Base-by-base conservation (phyloP, 768 basidiomycete species). In the Rossbeevera mucosa region DNA sequence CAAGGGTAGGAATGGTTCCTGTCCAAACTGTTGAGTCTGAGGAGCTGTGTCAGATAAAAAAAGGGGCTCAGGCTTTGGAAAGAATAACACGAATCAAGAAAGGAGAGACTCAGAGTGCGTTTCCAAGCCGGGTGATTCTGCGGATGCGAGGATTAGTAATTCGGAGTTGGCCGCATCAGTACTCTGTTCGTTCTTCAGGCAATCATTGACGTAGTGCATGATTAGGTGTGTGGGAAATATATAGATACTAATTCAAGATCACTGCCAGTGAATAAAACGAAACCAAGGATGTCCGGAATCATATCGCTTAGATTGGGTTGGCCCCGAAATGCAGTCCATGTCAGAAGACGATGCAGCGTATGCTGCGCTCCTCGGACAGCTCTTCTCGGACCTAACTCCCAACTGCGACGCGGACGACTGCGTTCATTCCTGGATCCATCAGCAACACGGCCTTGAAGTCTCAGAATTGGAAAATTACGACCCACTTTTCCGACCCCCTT, bases 361-460 rank as follows among this genome's bases (percentile, higher is more conserved):
- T 45, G 61, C 67, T 12, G 58, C 54, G 1, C 54, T 69, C 5
- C 67, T 69, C 38, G 41, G 58, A 0, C 64, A 69, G 16, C 59
- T 69, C 1, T 54, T 69, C 45, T 61, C 61, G 0, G 69, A 59
- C 48, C 49, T 59, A 0, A 52, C 69, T 7, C 8, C 50, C 0
- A 22, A 61, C 0, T 66, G 69, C 54, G 58, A 26, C 26, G 6
- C 26, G 26, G 26, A 70, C 8, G 61, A 62, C 0, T 59, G 67
- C 6, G 64, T 69, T 0, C 64, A 70, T 26, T 69, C 67, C 1
- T 69, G 69, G 69, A 69, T 69, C 21, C 64, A 69, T 26, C 69
- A 69, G 22, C 67, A 69, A 18, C 69, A 69, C 36, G 69, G 70
- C 58, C 70, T 66, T 59, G 68, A 58, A 16, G 53, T 68, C 22